Base-by-base conservation (phyloP, 2,329 filamentous ascomycete genomes). In the Sarocladiaceae sp. region DNA sequence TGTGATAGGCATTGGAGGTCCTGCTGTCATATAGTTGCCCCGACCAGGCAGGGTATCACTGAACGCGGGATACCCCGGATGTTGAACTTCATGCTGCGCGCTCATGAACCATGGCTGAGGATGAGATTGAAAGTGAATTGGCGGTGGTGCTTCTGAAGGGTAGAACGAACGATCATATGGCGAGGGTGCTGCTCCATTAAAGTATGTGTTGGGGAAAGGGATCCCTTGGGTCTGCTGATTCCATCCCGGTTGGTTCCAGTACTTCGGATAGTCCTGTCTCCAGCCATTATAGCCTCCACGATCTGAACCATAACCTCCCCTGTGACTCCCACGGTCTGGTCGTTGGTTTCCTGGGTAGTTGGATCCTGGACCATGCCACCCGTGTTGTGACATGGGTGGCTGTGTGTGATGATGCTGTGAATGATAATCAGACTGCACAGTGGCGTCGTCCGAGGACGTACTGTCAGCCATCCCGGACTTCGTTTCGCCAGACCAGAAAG, bases 391-490 rank as follows among this genome's bases (percentile, higher is more conserved):
- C 33, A 12, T 17, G 26, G 26, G 17, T 50, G 28, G 18, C 26
- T 28, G 47, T 17, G 23, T 3, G 3, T 23, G 28, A 20, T 23
- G 28, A 20, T 36, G 15, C 13, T 36, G 47, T 29, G 22, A 7
- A 37, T 50, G 18, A 31, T 26, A 17, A 33, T 37, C 23, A 37
- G 47, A 12, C 47, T 50, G 47, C 28, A 37, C 29, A 23, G 29
- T 25, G 31, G 31, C 22, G 18, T 31, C 31, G 31, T 50, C 47
- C 29, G 15, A 29, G 18, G 47, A 50, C 47, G 47, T 7, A 50
- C 33, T 31, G 47, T 50, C 47, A 50, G 47, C 47, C 47, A 37
- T 37, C 22, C 33, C 29, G 33, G 29, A 37, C 28, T 22, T 50
- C 33, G 47, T n/a, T 3, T 50, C 22, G 47, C 18, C 47, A 33